Evolutionary conservation across 2,329 filamentous ascomycete genomes (phyloP), one percentile per base, ranked within the genome.

Genomic region (Metarhizium brunneum): DNA sequence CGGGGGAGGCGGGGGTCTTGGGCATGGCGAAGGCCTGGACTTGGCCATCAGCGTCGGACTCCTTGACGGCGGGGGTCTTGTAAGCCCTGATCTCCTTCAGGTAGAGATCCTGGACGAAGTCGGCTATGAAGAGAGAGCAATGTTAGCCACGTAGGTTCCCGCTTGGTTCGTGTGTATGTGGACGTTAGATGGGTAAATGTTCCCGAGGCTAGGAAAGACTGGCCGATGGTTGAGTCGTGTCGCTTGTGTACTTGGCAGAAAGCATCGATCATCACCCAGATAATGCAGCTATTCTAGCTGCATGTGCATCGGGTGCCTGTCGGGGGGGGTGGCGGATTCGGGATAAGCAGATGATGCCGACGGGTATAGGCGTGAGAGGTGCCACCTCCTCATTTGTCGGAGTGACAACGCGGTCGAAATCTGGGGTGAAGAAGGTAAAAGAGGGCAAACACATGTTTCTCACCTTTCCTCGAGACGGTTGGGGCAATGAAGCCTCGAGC

Each of bases 51-150:
- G 92, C 80, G 70, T 97, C 94, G 67, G 84, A 83, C 61, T 90
- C 81, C 82, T 96, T 96, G 77, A 92, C 72, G 64, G 84, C 79
- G 56, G 88, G 79, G 61, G 86, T 79, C 84, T 97, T 97, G 87
- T 96, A 97, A 76, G 85, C 84, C 79, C 92, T 94, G 71, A 99
- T 85, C 77, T 97, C 92, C 74, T 87, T 88, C 66, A 99, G 85
- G 82, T 99, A 99, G 70, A 99, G 84, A 73, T 97, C 92, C 78
- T 97, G 94, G 67, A 99, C 90, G 68, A 96, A 85, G 75, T 99
- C 94, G 84, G 90, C 94, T 97, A 70, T 30, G 38, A 50, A 35
- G 11, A 35, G 20, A 16, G 14, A 13, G 3, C 5, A 6, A 35
- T 6, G 29, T 53, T 40, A 56, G 48, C 38, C 14, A 11, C 13